Percentiles rank a stretch among this genome's conserved stretches.
These are phyloP conservation scores for Poa annua DNA, from an alignment of 176 grass and related monocot species.

Conservation along the genomic window DNA sequence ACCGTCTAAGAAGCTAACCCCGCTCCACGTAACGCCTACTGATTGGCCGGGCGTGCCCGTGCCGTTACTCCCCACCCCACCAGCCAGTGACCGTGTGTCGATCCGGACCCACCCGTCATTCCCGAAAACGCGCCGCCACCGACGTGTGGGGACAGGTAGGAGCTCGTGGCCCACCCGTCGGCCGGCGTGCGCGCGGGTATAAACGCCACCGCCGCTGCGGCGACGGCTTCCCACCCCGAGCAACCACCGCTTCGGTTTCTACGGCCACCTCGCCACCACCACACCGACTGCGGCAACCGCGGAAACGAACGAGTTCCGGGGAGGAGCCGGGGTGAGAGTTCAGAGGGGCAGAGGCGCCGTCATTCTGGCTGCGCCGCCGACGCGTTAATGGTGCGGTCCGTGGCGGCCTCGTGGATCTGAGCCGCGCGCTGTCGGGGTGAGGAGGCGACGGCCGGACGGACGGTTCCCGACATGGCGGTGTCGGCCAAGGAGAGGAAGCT, in stretches of 20 bases:
- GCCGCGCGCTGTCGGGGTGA: neutral
- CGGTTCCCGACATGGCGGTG: conserved; percentile 19
- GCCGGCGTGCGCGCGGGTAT: conserved; percentile 20
- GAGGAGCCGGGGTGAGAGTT: neutral
- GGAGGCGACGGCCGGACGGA: neutral
- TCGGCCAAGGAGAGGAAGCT: conserved; percentile 57
- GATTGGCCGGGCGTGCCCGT: conserved; percentile 37
- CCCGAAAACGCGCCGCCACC: neutral
- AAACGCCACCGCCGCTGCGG: conserved; percentile 22
- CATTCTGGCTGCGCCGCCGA: neutral
- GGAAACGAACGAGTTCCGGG: neutral
- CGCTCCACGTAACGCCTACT: neutral
- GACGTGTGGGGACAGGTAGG: neutral
- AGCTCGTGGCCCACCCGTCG: neutral
- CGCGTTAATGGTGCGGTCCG: conserved; percentile 32
- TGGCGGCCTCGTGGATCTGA: conserved; percentile 46
- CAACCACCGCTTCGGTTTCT: conserved; percentile 50
- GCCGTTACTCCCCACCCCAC: conserved; percentile 36
- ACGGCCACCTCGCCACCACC: conserved; percentile 44
- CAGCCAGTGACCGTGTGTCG: neutral
- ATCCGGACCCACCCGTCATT: neutral
- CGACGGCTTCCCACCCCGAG: conserved; percentile 7
- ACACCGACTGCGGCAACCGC: neutral
- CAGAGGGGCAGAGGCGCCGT: neutral
- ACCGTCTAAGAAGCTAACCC: neutral